A percentile compares a stretch with the other conserved stretches of the same genome.
These are phyloP conservation scores for Boehmeria nivea DNA, from an alignment of 306 rosid species.

Conservation along the genomic window DNA sequence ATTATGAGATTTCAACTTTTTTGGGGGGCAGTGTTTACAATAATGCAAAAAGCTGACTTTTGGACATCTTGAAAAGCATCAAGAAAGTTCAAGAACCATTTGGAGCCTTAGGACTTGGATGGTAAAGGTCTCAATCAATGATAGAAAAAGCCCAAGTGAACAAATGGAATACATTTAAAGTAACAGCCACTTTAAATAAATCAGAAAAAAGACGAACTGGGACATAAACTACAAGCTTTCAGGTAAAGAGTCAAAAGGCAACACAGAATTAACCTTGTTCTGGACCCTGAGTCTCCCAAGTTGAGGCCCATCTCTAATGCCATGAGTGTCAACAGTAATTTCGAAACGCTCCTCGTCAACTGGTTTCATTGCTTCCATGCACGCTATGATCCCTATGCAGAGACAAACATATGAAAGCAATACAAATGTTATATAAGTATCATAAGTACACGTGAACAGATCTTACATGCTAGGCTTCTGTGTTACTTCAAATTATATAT, in stretches of 20 bases:
- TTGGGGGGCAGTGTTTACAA: no score
- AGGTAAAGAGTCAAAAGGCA: background rate
- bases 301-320: constrained; percentile 75
- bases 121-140: no score
- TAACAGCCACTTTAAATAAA: no score
- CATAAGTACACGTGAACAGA: background rate
- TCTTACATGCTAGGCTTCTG: no score
- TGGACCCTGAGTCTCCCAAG: constrained; percentile 69
- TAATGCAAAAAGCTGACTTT: no score
- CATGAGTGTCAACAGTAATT: constrained; percentile 60
- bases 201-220: background rate
- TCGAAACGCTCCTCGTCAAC: constrained; percentile 70
- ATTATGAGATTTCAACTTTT: no score
- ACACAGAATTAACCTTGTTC: constrained; percentile 54
- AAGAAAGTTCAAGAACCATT: no score
- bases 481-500: background rate
- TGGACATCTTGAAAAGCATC: no score
- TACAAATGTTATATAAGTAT: background rate
- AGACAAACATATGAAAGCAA: background rate
- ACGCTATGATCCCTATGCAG: constrained; percentile 72
- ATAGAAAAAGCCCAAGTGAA: no score
- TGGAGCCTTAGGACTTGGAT: no score
- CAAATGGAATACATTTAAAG: no score
- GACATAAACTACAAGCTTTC: background rate
- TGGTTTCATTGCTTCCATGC: constrained; percentile 50